A percentile compares a stretch with the other conserved stretches of the same genome.
Conservation (phyloP, 371 early-diverging fungal genomes). For the Capillidium heterosporum region DNA sequence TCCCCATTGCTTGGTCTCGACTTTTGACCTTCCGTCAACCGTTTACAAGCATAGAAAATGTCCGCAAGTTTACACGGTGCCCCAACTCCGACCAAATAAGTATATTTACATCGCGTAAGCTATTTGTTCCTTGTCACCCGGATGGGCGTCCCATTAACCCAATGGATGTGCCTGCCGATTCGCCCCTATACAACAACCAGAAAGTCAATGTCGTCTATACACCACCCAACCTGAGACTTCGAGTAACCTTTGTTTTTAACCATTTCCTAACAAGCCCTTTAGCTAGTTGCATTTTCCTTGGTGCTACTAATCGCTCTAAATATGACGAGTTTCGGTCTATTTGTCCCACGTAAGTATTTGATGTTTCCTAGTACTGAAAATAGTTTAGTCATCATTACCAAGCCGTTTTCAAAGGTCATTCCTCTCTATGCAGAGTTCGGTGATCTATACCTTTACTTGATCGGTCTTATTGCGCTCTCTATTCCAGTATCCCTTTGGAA, state of each 20-base stretch:
- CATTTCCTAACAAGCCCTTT: not conserved
- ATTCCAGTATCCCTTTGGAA: no score
- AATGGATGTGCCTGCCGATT: not conserved
- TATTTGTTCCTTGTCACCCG: not conserved
- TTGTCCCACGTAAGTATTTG: no score
- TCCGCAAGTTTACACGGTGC: not conserved
- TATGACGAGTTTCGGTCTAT: no score
- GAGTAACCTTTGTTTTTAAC: not conserved
- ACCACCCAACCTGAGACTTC: not conserved
- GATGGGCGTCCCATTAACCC: constrained; percentile 2
- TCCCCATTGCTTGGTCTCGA: not conserved
- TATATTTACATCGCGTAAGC: not conserved
- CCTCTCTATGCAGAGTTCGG: no score
- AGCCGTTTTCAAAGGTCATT: no score
- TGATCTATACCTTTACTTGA: no score
- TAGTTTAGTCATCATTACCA: no score
- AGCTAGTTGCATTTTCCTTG: no score
- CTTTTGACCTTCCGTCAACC: not conserved
- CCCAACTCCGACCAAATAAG: not conserved
- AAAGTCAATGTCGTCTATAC: not conserved
- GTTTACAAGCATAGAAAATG: not conserved
- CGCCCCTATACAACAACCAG: not conserved
- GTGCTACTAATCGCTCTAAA: no score
- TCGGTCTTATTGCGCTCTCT: no score
- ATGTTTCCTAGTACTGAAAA: no score